phyloP scores from a whole-genome alignment of 108 stramenopile genomes.

The Skeletonema tropicum region DNA sequence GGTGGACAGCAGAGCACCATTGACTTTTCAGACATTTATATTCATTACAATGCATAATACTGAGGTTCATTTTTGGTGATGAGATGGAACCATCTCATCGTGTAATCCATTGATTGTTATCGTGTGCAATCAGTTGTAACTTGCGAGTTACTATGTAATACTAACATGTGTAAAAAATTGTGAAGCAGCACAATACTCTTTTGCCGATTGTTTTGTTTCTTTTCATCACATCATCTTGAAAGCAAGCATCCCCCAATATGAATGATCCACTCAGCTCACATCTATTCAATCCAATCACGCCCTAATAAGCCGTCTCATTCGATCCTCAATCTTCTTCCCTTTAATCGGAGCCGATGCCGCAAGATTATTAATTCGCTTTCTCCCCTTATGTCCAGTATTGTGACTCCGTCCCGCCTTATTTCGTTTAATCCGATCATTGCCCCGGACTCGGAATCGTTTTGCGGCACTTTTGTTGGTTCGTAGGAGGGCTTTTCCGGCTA shows the following conservation, averaged over 20 bases:
- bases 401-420: constrained; percentile 65
- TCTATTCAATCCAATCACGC: background rate
- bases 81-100: background rate
- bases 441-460: constrained; percentile 75
- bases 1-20: too few relatives aligned
- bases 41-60: background rate
- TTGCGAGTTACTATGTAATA: background rate
- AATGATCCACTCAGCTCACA: background rate
- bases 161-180: background rate
- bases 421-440: constrained; percentile 75
- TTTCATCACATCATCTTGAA: background rate
- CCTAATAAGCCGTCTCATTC: constrained; percentile 65
- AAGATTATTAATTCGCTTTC: constrained; percentile 63
- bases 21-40: background rate
- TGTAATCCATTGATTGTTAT: background rate
- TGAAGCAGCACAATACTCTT: background rate
- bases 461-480: constrained; percentile 77
- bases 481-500: constrained; percentile 55
- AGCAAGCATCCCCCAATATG: background rate
- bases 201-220: too few relatives aligned
- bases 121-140: background rate
- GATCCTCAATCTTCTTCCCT: constrained; percentile 67
- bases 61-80: background rate
- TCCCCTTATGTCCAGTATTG: constrained; percentile 82
- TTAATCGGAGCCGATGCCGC: constrained; percentile 63